Conservation (phyloP, 306 rosid genomes). For the Acacia crassicarpa region DNA sequence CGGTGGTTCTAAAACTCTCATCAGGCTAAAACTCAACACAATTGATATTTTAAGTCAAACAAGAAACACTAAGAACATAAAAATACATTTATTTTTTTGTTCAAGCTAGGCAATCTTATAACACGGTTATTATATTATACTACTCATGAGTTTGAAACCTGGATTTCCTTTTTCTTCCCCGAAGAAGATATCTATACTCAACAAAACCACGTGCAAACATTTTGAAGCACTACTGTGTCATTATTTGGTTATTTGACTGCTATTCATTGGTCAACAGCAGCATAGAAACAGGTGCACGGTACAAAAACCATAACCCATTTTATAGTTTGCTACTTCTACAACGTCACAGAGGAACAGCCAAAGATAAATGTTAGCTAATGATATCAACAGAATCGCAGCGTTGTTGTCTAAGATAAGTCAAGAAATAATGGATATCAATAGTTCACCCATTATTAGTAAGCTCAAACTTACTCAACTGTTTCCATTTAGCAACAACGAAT, state of each 20-base stretch:
- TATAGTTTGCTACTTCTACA: background rate
- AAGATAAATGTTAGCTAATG: background rate
- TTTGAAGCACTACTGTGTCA: background rate
- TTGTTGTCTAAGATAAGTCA: background rate
- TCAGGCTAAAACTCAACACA: background rate
- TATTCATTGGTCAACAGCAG: background rate
- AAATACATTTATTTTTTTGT: background rate
- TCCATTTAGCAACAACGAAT: background rate
- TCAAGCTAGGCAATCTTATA: background rate
- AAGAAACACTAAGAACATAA: background rate
- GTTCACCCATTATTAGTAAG: constrained; percentile 12
- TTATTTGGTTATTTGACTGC: background rate
- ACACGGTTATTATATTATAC: background rate
- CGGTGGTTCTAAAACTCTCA: background rate
- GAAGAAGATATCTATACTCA: background rate
- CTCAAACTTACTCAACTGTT: background rate
- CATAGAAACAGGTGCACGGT: background rate
- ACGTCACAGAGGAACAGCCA: background rate
- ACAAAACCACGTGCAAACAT: background rate
- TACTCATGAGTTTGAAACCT: background rate
- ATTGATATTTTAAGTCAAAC: background rate
- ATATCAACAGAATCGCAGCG: background rate
- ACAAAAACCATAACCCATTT: background rate
- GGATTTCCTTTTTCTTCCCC: background rate
- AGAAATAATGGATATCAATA: background rate